Evolutionary conservation across 371 early-diverging fungal genomes (phyloP).

Genomic region (Mortierella sp.): DNA sequence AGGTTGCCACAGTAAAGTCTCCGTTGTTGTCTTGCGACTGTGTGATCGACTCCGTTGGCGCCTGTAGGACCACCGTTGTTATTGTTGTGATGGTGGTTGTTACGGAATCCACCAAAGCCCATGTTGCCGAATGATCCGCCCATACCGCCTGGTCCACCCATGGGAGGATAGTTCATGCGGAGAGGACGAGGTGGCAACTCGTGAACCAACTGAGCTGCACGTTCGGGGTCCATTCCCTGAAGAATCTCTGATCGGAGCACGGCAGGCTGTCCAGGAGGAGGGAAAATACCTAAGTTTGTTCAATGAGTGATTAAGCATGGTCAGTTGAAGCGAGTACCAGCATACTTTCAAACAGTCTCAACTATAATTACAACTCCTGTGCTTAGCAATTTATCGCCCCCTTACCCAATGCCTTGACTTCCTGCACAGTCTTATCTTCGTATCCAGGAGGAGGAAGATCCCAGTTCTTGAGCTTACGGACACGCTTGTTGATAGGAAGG

Average conservation of each 20-base stretch:
- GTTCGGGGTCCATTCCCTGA: slow-evolving; percentile 63
- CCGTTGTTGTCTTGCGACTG: slow-evolving; percentile 78
- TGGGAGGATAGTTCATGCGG: slow-evolving; percentile 51
- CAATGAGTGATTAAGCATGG: neutral
- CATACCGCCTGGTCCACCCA: slow-evolving; percentile 45
- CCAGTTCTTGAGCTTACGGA: slow-evolving; percentile 91
- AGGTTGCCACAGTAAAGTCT: slow-evolving; percentile 96
- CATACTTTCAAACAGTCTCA: neutral
- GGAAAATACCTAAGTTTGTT: slow-evolving; percentile 80
- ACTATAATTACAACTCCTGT: neutral
- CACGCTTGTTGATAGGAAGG: slow-evolving; percentile 85
- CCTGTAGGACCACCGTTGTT: slow-evolving; percentile 31
- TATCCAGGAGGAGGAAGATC: slow-evolving; percentile 95
- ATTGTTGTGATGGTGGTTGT: slow-evolving; percentile 25
- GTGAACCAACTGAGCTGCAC: slow-evolving; percentile 58
- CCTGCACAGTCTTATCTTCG: slow-evolving; percentile 89
- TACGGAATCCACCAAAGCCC: slow-evolving; percentile 53
- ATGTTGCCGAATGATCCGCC: slow-evolving; percentile 43
- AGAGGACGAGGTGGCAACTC: slow-evolving; percentile 58
- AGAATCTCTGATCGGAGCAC: slow-evolving; percentile 71
- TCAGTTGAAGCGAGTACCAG: neutral
- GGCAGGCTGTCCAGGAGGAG: slow-evolving; percentile 90
- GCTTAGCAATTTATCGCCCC: neutral
- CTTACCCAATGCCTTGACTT: slow-evolving; percentile 93
- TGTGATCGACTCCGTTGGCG: slow-evolving; percentile 59